phyloP scores from a whole-genome alignment of 2,329 filamentous ascomycete species.

The Leptodontidium sp. region DNA sequence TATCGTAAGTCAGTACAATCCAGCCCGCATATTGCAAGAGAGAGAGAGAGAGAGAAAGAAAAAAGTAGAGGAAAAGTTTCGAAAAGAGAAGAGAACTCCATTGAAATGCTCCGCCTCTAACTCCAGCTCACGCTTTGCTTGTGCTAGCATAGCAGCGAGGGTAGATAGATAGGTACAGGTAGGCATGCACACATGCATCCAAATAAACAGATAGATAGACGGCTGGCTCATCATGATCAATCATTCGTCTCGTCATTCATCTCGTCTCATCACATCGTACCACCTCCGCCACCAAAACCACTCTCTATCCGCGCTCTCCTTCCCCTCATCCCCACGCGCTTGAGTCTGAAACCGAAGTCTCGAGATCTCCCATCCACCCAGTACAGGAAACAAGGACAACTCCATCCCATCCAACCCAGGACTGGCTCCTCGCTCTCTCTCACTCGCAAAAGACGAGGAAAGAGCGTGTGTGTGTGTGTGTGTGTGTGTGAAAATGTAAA shows the following conservation, averaged over 20 bases:
- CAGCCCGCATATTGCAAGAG: neutral
- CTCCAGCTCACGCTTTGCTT: slow-evolving; percentile 7
- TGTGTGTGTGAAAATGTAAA: slow-evolving; percentile 21
- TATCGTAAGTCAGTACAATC: too few relatives aligned
- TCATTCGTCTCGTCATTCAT: slow-evolving; percentile 14
- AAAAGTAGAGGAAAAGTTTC: too few relatives aligned
- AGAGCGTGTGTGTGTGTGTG: slow-evolving; percentile 7
- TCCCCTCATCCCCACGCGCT: neutral
- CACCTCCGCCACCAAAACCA: slow-evolving; percentile 6
- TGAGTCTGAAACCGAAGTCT: neutral
- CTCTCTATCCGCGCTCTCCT: neutral
- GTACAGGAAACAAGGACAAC: slow-evolving; percentile 6
- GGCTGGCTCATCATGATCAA: slow-evolving; percentile 11
- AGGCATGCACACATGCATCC: neutral
- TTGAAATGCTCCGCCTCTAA: slow-evolving; percentile 1
- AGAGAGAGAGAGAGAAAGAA: neutral
- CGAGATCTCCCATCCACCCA: slow-evolving; percentile 6
- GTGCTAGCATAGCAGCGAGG: neutral
- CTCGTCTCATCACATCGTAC: slow-evolving; percentile 5
- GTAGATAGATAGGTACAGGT: neutral
- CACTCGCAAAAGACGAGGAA: slow-evolving; percentile 5
- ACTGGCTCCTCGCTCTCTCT: slow-evolving; percentile 6
- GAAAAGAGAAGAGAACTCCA: neutral
- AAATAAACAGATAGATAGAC: slow-evolving; percentile 5
- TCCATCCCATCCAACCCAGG: slow-evolving; percentile 6